A percentile compares a stretch with the other conserved stretches of the same genome.
These are phyloP conservation scores for Bisporella sp. DNA, from an alignment of 2,329 filamentous ascomycete species.

Conservation along the genomic window DNA sequence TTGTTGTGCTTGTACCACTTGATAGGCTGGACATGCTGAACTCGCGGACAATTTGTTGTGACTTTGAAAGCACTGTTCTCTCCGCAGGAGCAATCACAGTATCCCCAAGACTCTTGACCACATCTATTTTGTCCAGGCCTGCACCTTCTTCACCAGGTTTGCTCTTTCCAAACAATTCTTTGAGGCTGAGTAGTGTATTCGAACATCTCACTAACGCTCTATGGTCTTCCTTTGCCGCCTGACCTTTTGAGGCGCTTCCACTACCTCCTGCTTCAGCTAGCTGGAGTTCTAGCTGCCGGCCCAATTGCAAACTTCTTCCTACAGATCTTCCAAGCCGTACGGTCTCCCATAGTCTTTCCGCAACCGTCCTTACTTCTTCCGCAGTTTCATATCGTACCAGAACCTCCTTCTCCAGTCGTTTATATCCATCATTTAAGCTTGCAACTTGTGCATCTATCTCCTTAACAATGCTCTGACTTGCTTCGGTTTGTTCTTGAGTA, in stretches of 20 bases:
- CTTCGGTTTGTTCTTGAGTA: slow-evolving; percentile 66
- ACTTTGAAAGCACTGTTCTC: slow-evolving; percentile 61
- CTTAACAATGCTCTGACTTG: slow-evolving; percentile 64
- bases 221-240: slow-evolving; percentile 53
- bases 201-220: slow-evolving; percentile 75
- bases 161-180: slow-evolving; percentile 64
- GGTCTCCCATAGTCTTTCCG: slow-evolving; percentile 73
- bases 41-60: slow-evolving; percentile 74
- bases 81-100: slow-evolving; percentile 67
- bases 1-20: slow-evolving; percentile 39
- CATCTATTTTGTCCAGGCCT: slow-evolving; percentile 67
- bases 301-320: slow-evolving; percentile 71
- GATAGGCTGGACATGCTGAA: slow-evolving; percentile 65
- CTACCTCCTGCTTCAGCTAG: slow-evolving; percentile 55
- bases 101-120: slow-evolving; percentile 63
- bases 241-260: slow-evolving; percentile 28
- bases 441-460: slow-evolving; percentile 76
- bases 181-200: slow-evolving; percentile 68
- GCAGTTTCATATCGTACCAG: slow-evolving; percentile 79
- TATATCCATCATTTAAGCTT: slow-evolving; percentile 77
- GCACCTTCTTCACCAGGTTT: slow-evolving; percentile 67
- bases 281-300: slow-evolving; percentile 81
- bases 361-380: slow-evolving; percentile 71
- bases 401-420: slow-evolving; percentile 79
- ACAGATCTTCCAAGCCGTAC: slow-evolving; percentile 71